A percentile compares a stretch with the other conserved stretches of the same genome.
Conservation (phyloP, 306 rosid genomes). For the Glycine tomentella region DNA sequence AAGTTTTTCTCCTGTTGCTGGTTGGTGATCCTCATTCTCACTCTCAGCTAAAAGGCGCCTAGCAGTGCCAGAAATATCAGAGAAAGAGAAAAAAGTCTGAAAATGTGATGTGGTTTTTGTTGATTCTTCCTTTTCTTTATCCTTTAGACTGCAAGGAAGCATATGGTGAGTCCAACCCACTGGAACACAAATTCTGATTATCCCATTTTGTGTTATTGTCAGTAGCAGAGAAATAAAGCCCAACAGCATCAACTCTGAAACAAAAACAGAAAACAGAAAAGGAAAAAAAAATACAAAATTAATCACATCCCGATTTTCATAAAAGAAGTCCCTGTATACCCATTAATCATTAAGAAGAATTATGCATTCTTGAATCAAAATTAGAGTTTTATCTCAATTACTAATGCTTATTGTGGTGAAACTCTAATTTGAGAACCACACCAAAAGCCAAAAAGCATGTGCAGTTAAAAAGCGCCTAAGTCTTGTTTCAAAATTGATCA, state of each 20-base stretch:
- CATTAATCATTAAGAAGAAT: neutral
- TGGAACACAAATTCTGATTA: conserved; percentile 68
- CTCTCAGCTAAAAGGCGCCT: conserved; percentile 56
- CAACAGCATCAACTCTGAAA: conserved; percentile 83
- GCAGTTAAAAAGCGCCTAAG: neutral
- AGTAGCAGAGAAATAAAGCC: conserved; percentile 94
- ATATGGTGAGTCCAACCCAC: conserved; percentile 49
- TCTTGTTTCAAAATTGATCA: neutral
- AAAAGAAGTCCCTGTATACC: neutral
- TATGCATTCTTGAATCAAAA: neutral
- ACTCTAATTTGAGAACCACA: neutral
- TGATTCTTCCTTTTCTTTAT: neutral
- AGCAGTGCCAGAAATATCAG: conserved; percentile 37
- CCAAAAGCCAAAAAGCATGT: neutral
- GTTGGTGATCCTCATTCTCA: neutral
- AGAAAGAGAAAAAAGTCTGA: conserved; percentile 52
- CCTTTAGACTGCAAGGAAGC: conserved; percentile 69
- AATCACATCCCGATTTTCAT: neutral
- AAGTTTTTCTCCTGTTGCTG: conserved; percentile 6
- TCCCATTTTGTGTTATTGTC: conserved; percentile 73
- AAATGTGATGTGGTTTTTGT: conserved; percentile 48
- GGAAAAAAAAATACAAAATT: neutral
- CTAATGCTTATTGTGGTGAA: neutral
- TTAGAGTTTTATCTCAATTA: neutral
- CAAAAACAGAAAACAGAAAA: neutral